Evolutionary conservation across 257 asterid species (phyloP).

Genomic region (Asclepias syriaca): DNA sequence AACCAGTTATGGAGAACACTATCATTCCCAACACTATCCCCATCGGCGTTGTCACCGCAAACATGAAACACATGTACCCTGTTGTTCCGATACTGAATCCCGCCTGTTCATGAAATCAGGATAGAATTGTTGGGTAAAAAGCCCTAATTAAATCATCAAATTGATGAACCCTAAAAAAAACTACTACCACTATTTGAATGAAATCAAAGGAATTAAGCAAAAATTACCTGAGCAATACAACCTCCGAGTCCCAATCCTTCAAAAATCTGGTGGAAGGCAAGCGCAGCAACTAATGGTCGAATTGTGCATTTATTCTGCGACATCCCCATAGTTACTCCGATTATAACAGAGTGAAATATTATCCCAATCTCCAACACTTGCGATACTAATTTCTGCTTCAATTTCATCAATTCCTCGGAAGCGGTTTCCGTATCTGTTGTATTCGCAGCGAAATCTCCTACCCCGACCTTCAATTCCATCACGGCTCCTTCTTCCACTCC

Average conservation of each 20-base stretch:
- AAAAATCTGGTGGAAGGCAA: slow-evolving; percentile 39
- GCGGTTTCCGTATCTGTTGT: slow-evolving; percentile 5
- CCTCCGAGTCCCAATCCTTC: slow-evolving; percentile 50
- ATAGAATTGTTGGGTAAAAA: no score
- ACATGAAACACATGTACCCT: slow-evolving; percentile 41
- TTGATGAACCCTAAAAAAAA: no score
- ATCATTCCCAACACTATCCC: slow-evolving; percentile 39
- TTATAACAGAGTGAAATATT: slow-evolving; percentile 40
- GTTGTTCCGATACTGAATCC: slow-evolving; percentile 39
- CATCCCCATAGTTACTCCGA: slow-evolving; percentile 44
- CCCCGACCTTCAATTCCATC: neutral
- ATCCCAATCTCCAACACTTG: slow-evolving; percentile 44
- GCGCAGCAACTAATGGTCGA: slow-evolving; percentile 36
- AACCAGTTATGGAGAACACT: slow-evolving; percentile 30
- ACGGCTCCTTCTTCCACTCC: slow-evolving; percentile 9
- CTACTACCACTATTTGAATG: neutral
- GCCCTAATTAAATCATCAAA: no score
- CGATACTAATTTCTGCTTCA: slow-evolving; percentile 37
- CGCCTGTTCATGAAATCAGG: slow-evolving; percentile 22
- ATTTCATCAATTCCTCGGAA: slow-evolving; percentile 26
- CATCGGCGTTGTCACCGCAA: slow-evolving; percentile 38
- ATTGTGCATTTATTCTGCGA: slow-evolving; percentile 41
- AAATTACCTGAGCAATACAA: slow-evolving; percentile 39
- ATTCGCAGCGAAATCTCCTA: slow-evolving; percentile 7
- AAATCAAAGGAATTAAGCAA: neutral